A percentile compares a stretch with the other conserved stretches of the same genome.
Conservation (phyloP, 805 yeast genomes). For the Yamadazyma phyllophila region DNA sequence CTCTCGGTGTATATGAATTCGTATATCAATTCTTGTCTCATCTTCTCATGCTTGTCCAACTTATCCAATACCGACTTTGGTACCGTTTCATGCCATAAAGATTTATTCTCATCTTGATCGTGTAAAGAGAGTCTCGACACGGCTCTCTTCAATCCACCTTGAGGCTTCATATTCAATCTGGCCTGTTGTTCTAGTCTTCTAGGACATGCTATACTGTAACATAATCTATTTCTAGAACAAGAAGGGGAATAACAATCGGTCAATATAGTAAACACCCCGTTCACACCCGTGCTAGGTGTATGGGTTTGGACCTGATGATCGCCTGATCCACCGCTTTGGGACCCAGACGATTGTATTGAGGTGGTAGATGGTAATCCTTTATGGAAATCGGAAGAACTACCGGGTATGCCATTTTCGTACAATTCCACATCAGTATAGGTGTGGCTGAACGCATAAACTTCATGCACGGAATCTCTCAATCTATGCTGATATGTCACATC, state of each 20-base stretch:
- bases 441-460: constrained; percentile 81
- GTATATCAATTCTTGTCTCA: constrained; percentile 92
- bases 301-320: constrained; percentile 9
- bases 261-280: constrained; percentile 89
- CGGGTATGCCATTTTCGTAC: constrained; percentile 25
- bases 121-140: constrained; percentile 66
- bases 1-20: constrained; percentile 93
- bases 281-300: constrained; percentile 44
- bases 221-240: constrained; percentile 80
- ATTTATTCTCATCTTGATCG: constrained; percentile 71
- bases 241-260: constrained; percentile 98
- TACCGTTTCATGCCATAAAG: constrained; percentile 92
- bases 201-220: constrained; percentile 96
- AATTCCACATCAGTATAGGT: constrained; percentile 46
- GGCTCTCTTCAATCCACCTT: constrained; percentile 78
- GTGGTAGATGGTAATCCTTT: constrained; percentile 12
- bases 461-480: constrained; percentile 80
- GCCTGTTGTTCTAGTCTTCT: constrained; percentile 95
- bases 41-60: constrained; percentile 79
- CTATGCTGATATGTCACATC: constrained; percentile 96
- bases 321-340: constrained; percentile 4
- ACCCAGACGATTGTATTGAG: constrained; percentile 12
- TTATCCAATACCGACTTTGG: constrained; percentile 74
- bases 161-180: constrained; percentile 80
- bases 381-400: constrained; percentile 14